Conservation (phyloP, 495 filamentous ascomycete genomes). For the Pyrenula aspistea region DNA sequence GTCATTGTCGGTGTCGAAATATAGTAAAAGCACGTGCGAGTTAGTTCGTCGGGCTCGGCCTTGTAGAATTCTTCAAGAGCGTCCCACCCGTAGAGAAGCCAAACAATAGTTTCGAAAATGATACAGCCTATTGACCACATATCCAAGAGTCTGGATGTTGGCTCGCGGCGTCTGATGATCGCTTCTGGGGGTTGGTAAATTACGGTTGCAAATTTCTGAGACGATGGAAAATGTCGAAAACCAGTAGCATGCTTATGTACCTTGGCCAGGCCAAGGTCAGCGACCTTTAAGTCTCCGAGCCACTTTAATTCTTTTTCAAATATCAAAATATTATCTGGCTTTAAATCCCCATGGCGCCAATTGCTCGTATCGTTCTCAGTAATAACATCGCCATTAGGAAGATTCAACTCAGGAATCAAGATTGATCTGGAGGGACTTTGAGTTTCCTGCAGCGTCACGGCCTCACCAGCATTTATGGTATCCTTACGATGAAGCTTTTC, state of each 20-base stretch:
- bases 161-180: not conserved
- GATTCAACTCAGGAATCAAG: not conserved
- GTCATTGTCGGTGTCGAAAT: not conserved
- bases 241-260: slow-evolving; percentile 7
- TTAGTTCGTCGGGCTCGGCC: not conserved
- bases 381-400: not conserved
- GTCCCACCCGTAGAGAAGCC: slow-evolving; percentile 18
- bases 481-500: slow-evolving; percentile 4
- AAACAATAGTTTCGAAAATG: slow-evolving; percentile 19
- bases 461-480: not conserved
- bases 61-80: slow-evolving; percentile 9
- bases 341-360: slow-evolving; percentile 16
- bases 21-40: slow-evolving; percentile 2
- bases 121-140: slow-evolving; percentile 29
- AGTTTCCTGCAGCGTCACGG: not conserved
- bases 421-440: not conserved
- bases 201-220: slow-evolving; percentile 2
- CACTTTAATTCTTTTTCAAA: not conserved
- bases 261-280: slow-evolving; percentile 16
- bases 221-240: slow-evolving; percentile 3
- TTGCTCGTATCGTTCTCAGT: not conserved
- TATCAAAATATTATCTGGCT: slow-evolving; percentile 17
- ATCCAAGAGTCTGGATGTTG: slow-evolving; percentile 17
- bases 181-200: slow-evolving; percentile 18
- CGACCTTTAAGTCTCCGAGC: slow-evolving; percentile 10